A percentile compares a stretch with the other conserved stretches of the same genome.
Evolutionary conservation across 1,284 basidiomycete genomes (phyloP).

Genomic region (Trametes versicolor): DNA sequence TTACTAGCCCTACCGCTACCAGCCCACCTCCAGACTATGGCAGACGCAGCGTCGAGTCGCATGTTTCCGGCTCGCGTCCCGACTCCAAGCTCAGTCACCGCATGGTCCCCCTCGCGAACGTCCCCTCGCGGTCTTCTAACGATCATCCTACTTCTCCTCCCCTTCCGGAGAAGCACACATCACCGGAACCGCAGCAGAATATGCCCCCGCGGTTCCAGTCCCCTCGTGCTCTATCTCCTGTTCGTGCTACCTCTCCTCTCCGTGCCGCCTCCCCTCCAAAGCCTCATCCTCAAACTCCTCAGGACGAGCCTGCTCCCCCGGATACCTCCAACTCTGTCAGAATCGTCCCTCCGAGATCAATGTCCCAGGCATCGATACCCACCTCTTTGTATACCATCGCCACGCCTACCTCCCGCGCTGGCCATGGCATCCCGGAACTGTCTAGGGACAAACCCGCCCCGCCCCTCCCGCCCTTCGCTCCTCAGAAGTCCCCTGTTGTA

Average conservation of each 20-base stretch:
- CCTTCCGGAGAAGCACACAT: constrained; percentile 30
- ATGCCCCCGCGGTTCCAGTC: constrained; percentile 30
- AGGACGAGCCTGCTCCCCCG: constrained; percentile 3
- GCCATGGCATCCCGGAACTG: constrained; percentile 6
- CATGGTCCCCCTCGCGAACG: constrained; percentile 20
- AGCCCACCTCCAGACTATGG: constrained; percentile 30
- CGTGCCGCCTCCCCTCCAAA: constrained; percentile 20
- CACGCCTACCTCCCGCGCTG: constrained; percentile 22
- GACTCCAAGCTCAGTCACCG: constrained; percentile 47
- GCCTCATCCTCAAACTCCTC: constrained; percentile 5
- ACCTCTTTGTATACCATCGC: constrained; percentile 25
- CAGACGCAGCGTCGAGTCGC: constrained; percentile 38
- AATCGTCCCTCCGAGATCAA: constrained; percentile 30
- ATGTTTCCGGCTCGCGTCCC: constrained; percentile 40
- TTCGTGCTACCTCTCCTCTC: constrained; percentile 24
- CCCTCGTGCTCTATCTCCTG: constrained; percentile 25
- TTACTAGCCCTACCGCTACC: constrained; percentile 35
- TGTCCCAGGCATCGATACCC: constrained; percentile 33
- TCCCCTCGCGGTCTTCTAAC: constrained; percentile 31
- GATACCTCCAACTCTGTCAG: constrained; percentile 25
- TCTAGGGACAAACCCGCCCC: constrained; percentile 17
- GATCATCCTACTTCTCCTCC: constrained; percentile 31
- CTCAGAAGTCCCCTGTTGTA: constrained; percentile 18
- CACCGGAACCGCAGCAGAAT: constrained; percentile 26
- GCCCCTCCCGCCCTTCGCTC: constrained; percentile 10